Evolutionary conservation across 352 stramenopile genomes (phyloP), one percentile per base, ranked within the genome.

Genomic region (Phytophthora boehmeriae): DNA sequence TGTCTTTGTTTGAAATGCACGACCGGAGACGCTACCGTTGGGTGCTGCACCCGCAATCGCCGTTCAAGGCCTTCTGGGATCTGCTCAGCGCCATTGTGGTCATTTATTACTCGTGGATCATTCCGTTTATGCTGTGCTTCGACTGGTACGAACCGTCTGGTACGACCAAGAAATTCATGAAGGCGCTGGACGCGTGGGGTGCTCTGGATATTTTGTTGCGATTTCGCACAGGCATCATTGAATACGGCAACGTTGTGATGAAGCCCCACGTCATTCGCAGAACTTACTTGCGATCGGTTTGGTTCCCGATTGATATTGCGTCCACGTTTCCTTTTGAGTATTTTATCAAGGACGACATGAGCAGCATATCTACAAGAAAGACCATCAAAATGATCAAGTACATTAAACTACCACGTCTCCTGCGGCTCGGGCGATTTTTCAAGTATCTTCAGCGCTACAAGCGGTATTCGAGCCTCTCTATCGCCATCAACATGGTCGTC

Each of bases 351-450:
- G 60, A 78, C 16, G 48, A 61, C 3, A 41, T 53, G 1, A 65
- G 68, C 53, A 63, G 46, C 6, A 61, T 75, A 23, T 79, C 77
- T 10, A 89, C 77, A 3, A 80, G 80, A 13, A 87, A 89, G 52
- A 85, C 75, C n/a, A 76, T 89, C 63, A 89, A 89, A 54, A 78
- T 87, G 66, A 82, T 89, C 48, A 89, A 88, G 68, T 89, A 89
- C 57, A 72, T 89, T 30, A 89, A 89, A 43, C 58, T 89, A 16
- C 80, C 80, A 1, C 67, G 76, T 1, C 50, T 89, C 14, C 65
- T 89, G 20, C 80, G 80, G 5, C 74, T 89, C 27, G 80, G 80
- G 1, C 77, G 80, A 2, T 76, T 88, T 51, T 54, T 86, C 60
- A 89, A 76, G 52, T 82, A 81, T 50, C 55, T 89, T 1, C 69